Evolutionary conservation across 2,329 filamentous ascomycete genomes (phyloP).

Genomic region (Dothideomycetidae sp.): DNA sequence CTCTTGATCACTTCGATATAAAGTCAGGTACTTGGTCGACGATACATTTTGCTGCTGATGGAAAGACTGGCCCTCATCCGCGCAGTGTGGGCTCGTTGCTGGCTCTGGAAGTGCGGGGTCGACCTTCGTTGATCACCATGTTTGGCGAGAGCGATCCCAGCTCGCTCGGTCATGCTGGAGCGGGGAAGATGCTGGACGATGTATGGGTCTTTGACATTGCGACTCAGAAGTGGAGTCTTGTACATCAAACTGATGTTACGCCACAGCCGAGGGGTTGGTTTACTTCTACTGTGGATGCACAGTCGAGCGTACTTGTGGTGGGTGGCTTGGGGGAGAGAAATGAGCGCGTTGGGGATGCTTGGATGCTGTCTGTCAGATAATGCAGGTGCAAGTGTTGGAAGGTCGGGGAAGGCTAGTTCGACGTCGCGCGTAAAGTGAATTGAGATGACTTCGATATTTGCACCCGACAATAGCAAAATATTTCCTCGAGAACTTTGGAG

Average conservation of each 20-base stretch:
- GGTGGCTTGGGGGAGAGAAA: too few species aligned
- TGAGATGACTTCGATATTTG: too few species aligned
- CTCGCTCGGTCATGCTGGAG: slow-evolving; percentile 38
- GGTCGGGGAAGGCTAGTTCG: too few species aligned
- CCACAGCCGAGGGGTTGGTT: slow-evolving; percentile 40
- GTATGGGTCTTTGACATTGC: slow-evolving; percentile 35
- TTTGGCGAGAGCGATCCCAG: slow-evolving; percentile 43
- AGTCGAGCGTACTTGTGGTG: too few species aligned
- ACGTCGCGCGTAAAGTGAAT: too few species aligned
- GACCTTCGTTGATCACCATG: slow-evolving; percentile 32
- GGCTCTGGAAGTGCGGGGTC: slow-evolving; percentile 25
- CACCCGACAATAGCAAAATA: too few species aligned
- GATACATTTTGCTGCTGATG: slow-evolving; percentile 28
- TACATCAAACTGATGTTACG: slow-evolving; percentile 15
- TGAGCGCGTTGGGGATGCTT: too few species aligned
- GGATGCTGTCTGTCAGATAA: too few species aligned
- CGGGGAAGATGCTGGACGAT: slow-evolving; percentile 42
- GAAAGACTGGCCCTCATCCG: slow-evolving; percentile 31
- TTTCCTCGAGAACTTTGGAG: too few species aligned
- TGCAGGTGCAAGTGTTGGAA: too few species aligned
- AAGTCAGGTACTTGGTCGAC: slow-evolving; percentile 28
- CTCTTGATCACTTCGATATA: slow-evolving; percentile 47
- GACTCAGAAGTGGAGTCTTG: slow-evolving; percentile 22
- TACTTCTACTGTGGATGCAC: too few species aligned
- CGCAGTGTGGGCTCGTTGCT: slow-evolving; percentile 38